These are phyloP conservation scores for Salicornia ramosissima DNA, from an alignment of 148 eudicot species.

Conservation along the genomic window DNA sequence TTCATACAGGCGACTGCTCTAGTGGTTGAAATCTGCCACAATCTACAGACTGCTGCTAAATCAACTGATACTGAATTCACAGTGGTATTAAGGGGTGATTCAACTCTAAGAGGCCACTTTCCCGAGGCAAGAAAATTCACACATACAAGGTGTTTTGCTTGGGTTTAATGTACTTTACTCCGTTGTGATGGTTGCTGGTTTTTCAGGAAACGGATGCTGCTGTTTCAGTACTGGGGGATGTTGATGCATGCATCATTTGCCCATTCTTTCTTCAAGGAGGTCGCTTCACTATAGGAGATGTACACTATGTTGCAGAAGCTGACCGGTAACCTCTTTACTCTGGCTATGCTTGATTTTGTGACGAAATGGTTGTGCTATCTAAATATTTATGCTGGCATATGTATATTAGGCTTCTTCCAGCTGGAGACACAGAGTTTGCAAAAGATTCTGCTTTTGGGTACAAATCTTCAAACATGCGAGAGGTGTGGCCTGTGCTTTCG, in stretches of 20 bases:
- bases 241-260: slow-evolving; percentile 95
- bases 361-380: not conserved
- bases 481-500: slow-evolving; percentile 44
- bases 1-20: slow-evolving; percentile 71
- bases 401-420: slow-evolving; percentile 81
- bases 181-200: slow-evolving; percentile 19
- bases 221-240: slow-evolving; percentile 80
- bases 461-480: slow-evolving; percentile 84
- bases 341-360: not conserved
- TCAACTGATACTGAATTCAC: slow-evolving; percentile 59
- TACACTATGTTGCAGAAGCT: slow-evolving; percentile 93
- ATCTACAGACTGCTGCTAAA: slow-evolving; percentile 66
- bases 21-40: slow-evolving; percentile 70
- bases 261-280: slow-evolving; percentile 99
- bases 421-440: slow-evolving; percentile 96
- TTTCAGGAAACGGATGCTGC: slow-evolving; percentile 93
- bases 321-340: slow-evolving; percentile 43
- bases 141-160: not conserved
- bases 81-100: slow-evolving; percentile 94
- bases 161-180: slow-evolving; percentile 3
- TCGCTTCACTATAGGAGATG: slow-evolving; percentile 82
- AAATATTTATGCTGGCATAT: slow-evolving; percentile 1
- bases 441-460: slow-evolving; percentile 97
- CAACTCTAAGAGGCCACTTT: slow-evolving; percentile 93
- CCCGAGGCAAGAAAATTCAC: slow-evolving; percentile 63